phyloP scores from a whole-genome alignment of 2,329 filamentous ascomycete genomes.

The Clonostachys rosea region DNA sequence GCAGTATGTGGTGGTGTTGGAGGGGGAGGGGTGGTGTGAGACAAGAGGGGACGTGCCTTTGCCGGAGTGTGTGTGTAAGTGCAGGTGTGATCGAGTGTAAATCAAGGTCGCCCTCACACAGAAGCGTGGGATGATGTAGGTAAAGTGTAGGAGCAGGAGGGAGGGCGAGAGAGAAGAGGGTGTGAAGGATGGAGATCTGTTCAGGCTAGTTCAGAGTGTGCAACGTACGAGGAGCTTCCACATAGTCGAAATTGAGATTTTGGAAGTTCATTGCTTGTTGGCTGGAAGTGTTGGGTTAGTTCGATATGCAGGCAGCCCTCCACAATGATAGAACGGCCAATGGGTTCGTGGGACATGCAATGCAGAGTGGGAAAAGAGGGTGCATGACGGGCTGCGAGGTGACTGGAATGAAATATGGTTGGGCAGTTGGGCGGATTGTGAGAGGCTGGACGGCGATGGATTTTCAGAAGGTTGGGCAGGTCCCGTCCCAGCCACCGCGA shows the following conservation, averaged over 20 bases:
- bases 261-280: conserved; percentile 29
- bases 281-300: not conserved
- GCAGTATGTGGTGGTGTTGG: no score
- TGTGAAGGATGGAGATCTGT: not conserved
- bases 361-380: not conserved
- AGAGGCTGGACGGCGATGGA: conserved; percentile 3
- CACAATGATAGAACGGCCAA: not conserved
- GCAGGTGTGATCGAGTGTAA: no score
- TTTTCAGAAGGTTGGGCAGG: conserved; percentile 1
- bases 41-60: no score
- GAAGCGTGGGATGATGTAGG: not conserved
- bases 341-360: not conserved
- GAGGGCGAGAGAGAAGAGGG: not conserved
- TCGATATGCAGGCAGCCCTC: not conserved
- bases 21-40: no score
- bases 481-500: conserved; percentile 1
- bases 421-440: not conserved
- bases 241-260: conserved; percentile 25
- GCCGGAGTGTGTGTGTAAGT: no score
- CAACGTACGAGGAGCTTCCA: conserved; percentile 29
- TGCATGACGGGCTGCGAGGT: not conserved
- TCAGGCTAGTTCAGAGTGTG: no score
- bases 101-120: not conserved
- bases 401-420: not conserved
- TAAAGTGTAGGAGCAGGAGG: not conserved